Percentiles rank a stretch among this genome's conserved stretches.
phyloP scores from a whole-genome alignment of 257 asterid species.

The Nicotiana paniculata region DNA sequence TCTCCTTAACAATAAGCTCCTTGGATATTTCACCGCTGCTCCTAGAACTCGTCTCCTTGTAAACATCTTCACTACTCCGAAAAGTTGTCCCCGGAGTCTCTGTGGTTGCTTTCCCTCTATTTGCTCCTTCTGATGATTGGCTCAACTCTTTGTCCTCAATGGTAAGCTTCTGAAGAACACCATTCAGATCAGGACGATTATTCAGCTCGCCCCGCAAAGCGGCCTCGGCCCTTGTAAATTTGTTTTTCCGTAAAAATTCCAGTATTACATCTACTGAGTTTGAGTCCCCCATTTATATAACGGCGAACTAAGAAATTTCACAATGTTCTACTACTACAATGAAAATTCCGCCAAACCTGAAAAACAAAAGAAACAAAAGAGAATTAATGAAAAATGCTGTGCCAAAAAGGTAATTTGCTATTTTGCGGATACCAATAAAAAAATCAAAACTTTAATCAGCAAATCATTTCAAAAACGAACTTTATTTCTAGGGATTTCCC shows the following conservation, averaged over 20 bases:
- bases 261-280: slow-evolving; percentile 64
- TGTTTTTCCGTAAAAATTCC: slow-evolving; percentile 68
- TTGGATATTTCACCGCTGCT: slow-evolving; percentile 41
- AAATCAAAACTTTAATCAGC: not conserved
- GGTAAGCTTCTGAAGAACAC: slow-evolving; percentile 51
- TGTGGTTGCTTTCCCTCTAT: slow-evolving; percentile 31
- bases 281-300: slow-evolving; percentile 60
- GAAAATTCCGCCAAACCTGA: slow-evolving; percentile 44
- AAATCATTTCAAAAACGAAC: not conserved
- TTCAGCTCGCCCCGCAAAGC: slow-evolving; percentile 79
- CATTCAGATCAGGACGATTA: slow-evolving; percentile 58
- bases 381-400: slow-evolving; percentile 15
- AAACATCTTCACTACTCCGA: slow-evolving; percentile 28
- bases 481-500: slow-evolving; percentile 9
- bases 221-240: slow-evolving; percentile 81
- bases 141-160: slow-evolving; percentile 51
- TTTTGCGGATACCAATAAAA: slow-evolving; percentile 8
- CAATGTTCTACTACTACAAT: slow-evolving; percentile 24
- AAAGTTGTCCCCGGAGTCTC: slow-evolving; percentile 30
- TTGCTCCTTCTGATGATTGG: slow-evolving; percentile 39
- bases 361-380: slow-evolving; percentile 7
- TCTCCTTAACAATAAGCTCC: slow-evolving; percentile 91
- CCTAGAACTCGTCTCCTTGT: slow-evolving; percentile 27
- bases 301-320: slow-evolving; percentile 4
- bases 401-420: not conserved